phyloP scores from a whole-genome alignment of 73 alveolate genomes.

The Paramecium tetraurelia region DNA sequence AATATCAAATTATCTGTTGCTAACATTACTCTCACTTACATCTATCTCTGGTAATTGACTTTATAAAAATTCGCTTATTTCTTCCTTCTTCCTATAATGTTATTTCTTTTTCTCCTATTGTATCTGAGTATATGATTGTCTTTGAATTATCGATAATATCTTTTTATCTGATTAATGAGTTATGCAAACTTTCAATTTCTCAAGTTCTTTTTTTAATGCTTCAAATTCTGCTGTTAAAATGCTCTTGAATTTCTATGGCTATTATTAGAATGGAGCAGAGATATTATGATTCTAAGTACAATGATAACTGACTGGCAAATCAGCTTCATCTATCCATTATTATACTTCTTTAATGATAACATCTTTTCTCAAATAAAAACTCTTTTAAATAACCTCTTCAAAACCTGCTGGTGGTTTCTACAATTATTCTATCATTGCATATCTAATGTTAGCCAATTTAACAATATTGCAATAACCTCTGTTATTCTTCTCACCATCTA shows the following conservation, averaged over 20 bases:
- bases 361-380: slow-evolving; percentile 88
- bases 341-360: slow-evolving; percentile 84
- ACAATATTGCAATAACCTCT: slow-evolving; percentile 92
- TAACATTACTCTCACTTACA: slow-evolving; percentile 59
- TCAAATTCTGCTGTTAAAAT: slow-evolving; percentile 11
- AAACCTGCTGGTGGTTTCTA: slow-evolving; percentile 75
- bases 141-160: background rate
- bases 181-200: slow-evolving; percentile 19
- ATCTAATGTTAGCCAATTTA: slow-evolving; percentile 74
- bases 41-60: background rate
- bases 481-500: slow-evolving; percentile 91
- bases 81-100: background rate
- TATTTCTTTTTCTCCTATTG: background rate
- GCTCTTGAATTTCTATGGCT: background rate
- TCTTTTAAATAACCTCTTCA: slow-evolving; percentile 80
- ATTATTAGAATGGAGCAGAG: background rate
- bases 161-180: background rate
- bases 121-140: background rate
- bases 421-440: slow-evolving; percentile 80
- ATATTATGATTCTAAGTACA: background rate
- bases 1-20: slow-evolving; percentile 73
- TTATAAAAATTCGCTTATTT: background rate
- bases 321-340: slow-evolving; percentile 90
- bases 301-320: slow-evolving; percentile 68
- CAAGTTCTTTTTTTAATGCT: slow-evolving; percentile 17